A percentile compares a stretch with the other conserved stretches of the same genome.
phyloP scores from a whole-genome alignment of 2,329 filamentous ascomycete genomes.

The Exserohilum turcica region DNA sequence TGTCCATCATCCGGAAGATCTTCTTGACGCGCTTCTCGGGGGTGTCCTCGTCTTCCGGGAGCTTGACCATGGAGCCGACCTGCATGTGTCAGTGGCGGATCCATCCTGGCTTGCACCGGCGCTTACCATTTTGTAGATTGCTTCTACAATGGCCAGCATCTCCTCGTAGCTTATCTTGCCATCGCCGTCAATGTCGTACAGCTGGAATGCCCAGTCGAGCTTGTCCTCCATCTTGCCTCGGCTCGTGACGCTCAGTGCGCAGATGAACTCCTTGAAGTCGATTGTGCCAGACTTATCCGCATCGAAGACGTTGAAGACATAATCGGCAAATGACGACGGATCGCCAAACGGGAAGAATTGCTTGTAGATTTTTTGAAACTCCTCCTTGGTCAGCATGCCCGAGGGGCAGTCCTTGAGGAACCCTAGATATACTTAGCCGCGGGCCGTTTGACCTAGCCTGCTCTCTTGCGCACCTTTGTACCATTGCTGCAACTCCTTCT shows the following conservation, averaged over 20 bases:
- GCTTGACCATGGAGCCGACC: slow-evolving; percentile 99
- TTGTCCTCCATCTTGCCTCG: slow-evolving; percentile 99
- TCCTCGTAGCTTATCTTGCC: slow-evolving; percentile 99
- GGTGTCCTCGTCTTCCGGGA: slow-evolving; percentile 97
- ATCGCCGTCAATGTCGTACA: slow-evolving; percentile 98
- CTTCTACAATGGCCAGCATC: slow-evolving; percentile 98
- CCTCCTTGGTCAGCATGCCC: slow-evolving; percentile 94
- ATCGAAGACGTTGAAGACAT: slow-evolving; percentile 99
- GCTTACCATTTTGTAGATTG: slow-evolving; percentile 97
- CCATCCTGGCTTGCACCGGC: not conserved
- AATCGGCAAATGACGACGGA: slow-evolving; percentile 95
- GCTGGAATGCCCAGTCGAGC: slow-evolving; percentile 97
- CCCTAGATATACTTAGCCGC: slow-evolving; percentile 59
- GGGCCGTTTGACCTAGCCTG: not conserved
- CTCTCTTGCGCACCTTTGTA: slow-evolving; percentile 79
- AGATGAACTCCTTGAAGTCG: slow-evolving; percentile 99
- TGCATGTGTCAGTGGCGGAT: slow-evolving; percentile 48
- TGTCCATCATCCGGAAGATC: slow-evolving; percentile 99
- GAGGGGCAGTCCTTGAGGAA: slow-evolving; percentile 98
- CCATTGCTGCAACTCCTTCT: slow-evolving; percentile 99
- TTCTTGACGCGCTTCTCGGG: slow-evolving; percentile 97
- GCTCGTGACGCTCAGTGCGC: slow-evolving; percentile 93
- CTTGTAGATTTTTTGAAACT: slow-evolving; percentile 99
- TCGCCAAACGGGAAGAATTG: slow-evolving; percentile 99
- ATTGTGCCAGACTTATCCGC: slow-evolving; percentile 96